A percentile compares a stretch with the other conserved stretches of the same genome.
phyloP scores from a whole-genome alignment of 768 basidiomycete genomes.

The Podaxis sp. region DNA sequence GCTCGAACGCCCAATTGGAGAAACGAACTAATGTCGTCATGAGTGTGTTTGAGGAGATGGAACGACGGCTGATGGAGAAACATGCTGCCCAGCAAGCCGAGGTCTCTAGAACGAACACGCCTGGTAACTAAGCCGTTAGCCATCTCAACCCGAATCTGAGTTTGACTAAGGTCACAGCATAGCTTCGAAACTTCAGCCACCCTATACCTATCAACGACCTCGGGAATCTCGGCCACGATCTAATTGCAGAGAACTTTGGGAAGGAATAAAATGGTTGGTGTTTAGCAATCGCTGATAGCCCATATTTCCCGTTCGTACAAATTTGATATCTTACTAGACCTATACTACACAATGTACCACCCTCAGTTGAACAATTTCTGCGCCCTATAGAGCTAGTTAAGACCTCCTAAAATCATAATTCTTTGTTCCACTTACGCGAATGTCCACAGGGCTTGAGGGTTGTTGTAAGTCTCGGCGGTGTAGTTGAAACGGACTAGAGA shows the following conservation, averaged over 20 bases:
- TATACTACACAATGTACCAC: neutral
- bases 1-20: constrained; percentile 8
- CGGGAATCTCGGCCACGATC: constrained; percentile 14
- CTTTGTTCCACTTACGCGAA: constrained; percentile 40
- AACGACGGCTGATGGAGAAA: constrained; percentile 49
- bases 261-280: constrained; percentile 45
- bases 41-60: constrained; percentile 72
- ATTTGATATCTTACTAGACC: constrained; percentile 28
- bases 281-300: constrained; percentile 40
- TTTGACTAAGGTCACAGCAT: neutral
- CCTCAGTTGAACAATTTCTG: neutral
- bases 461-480: constrained; percentile 58
- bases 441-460: constrained; percentile 55
- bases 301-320: constrained; percentile 33
- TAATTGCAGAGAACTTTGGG: constrained; percentile 28
- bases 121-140: constrained; percentile 10
- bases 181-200: constrained; percentile 6
- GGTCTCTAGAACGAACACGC: neutral
- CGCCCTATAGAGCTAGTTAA: neutral
- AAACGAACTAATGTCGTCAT: constrained; percentile 35
- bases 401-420: neutral
- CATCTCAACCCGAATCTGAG: neutral
- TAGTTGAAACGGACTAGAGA: constrained; percentile 53
- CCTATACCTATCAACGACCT: constrained; percentile 9
- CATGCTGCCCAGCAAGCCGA: constrained; percentile 26